Conservation (phyloP, 306 rosid genomes). For the Sindora glabra region DNA sequence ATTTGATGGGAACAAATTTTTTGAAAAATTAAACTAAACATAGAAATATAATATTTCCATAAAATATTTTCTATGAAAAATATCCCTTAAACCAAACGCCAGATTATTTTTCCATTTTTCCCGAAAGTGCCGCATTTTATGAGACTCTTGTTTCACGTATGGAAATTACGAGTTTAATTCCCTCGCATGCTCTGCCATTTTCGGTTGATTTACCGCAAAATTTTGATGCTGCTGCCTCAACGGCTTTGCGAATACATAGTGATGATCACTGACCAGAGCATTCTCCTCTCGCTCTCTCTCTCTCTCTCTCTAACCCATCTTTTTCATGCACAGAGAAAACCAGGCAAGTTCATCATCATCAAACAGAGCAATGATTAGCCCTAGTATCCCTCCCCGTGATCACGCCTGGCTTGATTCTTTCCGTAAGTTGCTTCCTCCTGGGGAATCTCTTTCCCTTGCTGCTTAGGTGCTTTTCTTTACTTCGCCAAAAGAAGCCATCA, state of each 20-base stretch:
- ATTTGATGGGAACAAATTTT: too few species aligned
- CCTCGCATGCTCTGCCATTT: too few species aligned
- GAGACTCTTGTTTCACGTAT: too few species aligned
- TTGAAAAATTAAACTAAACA: too few species aligned
- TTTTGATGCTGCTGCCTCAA: not conserved
- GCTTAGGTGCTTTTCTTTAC: not conserved
- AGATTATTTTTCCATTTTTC: too few species aligned
- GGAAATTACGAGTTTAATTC: too few species aligned
- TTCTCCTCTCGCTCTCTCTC: too few species aligned
- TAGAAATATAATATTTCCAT: too few species aligned
- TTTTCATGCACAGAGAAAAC: not conserved
- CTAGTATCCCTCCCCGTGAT: not conserved
- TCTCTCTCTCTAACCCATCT: not conserved
- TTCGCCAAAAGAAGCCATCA: not conserved
- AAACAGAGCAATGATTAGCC: not conserved
- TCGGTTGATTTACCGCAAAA: not conserved
- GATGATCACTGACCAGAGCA: conserved; percentile 2
- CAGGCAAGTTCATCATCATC: not conserved
- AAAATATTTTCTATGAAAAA: too few species aligned
- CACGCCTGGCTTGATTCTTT: conserved; percentile 4
- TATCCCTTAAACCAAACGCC: too few species aligned
- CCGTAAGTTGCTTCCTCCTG: not conserved
- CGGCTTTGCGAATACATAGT: not conserved
- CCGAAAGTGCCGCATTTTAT: too few species aligned
- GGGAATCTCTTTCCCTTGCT: conserved; percentile 9